Evolutionary conservation across 805 yeast species (phyloP).

Genomic region (Candida saitoana): DNA sequence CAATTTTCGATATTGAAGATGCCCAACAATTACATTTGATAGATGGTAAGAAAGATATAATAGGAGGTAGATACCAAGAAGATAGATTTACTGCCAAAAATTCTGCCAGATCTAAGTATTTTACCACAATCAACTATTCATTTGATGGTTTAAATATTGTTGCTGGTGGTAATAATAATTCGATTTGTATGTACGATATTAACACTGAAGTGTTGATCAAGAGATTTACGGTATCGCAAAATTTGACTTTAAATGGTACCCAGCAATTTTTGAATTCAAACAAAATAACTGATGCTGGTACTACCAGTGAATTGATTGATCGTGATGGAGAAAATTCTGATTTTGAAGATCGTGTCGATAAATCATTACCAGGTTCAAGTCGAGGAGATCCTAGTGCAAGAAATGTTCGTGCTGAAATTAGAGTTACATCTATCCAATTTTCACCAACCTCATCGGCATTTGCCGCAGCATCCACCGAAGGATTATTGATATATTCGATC

Average conservation of each 20-base stretch:
- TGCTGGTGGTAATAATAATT: constrained; percentile 92
- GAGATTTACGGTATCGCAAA: constrained; percentile 79
- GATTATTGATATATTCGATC: constrained; percentile 74
- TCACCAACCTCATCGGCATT: constrained; percentile 89
- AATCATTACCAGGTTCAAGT: constrained; percentile 78
- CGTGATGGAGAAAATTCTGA: constrained; percentile 83
- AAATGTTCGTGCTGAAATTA: constrained; percentile 72
- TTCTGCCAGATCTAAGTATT: constrained; percentile 78
- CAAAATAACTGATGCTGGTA: constrained; percentile 82
- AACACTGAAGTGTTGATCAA: constrained; percentile 80
- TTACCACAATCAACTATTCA: constrained; percentile 76
- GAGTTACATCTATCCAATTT: constrained; percentile 73
- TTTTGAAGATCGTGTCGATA: constrained; percentile 74
- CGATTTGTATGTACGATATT: constrained; percentile 87
- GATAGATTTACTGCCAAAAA: constrained; percentile 81
- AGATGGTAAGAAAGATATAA: constrained; percentile 83
- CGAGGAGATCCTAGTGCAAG: constrained; percentile 74
- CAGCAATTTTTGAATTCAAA: constrained; percentile 71
- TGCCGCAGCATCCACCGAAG: constrained; percentile 95
- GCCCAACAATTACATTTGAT: constrained; percentile 79
- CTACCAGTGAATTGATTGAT: constrained; percentile 64
- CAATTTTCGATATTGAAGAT: constrained; percentile 76
- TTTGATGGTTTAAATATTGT: constrained; percentile 84
- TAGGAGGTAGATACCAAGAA: constrained; percentile 75
- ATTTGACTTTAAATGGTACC: constrained; percentile 91